Evolutionary conservation across 495 filamentous ascomycete species (phyloP), one percentile per base, ranked within the genome.

Genomic region (Podospora conica): DNA sequence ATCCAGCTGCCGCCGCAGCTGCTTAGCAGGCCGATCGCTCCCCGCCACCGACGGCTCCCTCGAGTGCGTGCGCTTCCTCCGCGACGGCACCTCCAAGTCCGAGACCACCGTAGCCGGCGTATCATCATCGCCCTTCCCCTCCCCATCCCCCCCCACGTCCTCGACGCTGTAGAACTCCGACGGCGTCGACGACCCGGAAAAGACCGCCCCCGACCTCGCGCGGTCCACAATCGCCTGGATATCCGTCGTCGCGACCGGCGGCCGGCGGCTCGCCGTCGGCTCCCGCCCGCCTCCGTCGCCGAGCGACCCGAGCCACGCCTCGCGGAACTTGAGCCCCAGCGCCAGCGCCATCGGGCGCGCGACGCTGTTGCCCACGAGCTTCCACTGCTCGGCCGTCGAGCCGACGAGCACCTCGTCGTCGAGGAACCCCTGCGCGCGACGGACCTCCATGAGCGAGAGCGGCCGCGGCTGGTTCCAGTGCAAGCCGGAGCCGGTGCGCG

Each of bases 291-390:
- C 48, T 9, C 69, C 70, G 59, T 77, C 77, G 24, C 67, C 68
- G 10, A 79, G 58, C 2, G 74, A 74, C 0, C 72, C 75, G 9
- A 74, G 65, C 79, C 78, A 90, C 0, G 90, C 87, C 65, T 87
- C 81, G 21, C 88, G 75, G 3, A 92, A 75, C 40, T 80, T 70
- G 7, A 90, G 66, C 1, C 89, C 89, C 53, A 90, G 70, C 18
- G 84, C 87, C 23, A 90, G 63, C 8, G 88, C 80, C 20, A 90
- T 83, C 6, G 79, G 79, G 23, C 88, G 82, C n/a, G 86, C 83
- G 3, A 93, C 90, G 59, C 84, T 86, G 71, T 93, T 93, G 0
- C 90, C 90, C 15, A 91, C 77, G 48, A 90, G 82, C 63, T 81
- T 84, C 77, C 83, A 86, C 68, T 87, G 84, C 12, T 85, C 74